Evolutionary conservation across 768 basidiomycete genomes (phyloP), one percentile per base, ranked within the genome.

Genomic region (Rhizopogon rudus): DNA sequence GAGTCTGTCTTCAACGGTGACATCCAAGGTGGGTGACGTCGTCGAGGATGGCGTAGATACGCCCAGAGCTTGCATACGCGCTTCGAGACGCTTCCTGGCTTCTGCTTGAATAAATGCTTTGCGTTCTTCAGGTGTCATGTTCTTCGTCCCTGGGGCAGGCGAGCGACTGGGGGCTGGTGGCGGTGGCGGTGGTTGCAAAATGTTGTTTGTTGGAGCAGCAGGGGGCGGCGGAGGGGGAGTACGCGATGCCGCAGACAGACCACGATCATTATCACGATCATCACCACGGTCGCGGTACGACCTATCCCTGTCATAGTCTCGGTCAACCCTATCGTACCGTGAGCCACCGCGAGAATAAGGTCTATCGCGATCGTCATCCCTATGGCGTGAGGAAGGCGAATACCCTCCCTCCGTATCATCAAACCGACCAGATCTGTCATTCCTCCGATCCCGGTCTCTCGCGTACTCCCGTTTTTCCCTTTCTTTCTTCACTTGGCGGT

Each of bases 51-150:
- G 67, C 1, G 80, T 68, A 13, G 78, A 77, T 16, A 97, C 80
- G 5, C 96, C 96, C 9, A 98, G 80, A 0, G 87, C 88, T 40
- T 84, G 82, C 78, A 88, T 93, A 33, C 96, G 87, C 16, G 86
- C 92, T 61, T 91, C 83, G 17, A 97, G 83, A 40, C 89, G 83
- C 13, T 85, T 80, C 62, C 88, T 84, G 1, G 93, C 96, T 65
- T 96, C 84, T 0, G 83, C 86, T 14, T 83, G 82, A 57, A 88
- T 82, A 66, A 77, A 92, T 0, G 89, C 93, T 42, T 81, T 75
- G 3, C 93, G 84, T 63, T 98, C 90, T 58, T 87, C 93, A 0
- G 86, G 74, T 0, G 92, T 86, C 92, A 98, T 93, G 52, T 81
- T 73, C 72, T 88, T 91, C 17, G 70, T 65, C n/a, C 74, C 76